Percentiles rank a stretch among this genome's conserved stretches.
Evolutionary conservation across 495 filamentous ascomycete species (phyloP).

Genomic region (Neurospora sp.): DNA sequence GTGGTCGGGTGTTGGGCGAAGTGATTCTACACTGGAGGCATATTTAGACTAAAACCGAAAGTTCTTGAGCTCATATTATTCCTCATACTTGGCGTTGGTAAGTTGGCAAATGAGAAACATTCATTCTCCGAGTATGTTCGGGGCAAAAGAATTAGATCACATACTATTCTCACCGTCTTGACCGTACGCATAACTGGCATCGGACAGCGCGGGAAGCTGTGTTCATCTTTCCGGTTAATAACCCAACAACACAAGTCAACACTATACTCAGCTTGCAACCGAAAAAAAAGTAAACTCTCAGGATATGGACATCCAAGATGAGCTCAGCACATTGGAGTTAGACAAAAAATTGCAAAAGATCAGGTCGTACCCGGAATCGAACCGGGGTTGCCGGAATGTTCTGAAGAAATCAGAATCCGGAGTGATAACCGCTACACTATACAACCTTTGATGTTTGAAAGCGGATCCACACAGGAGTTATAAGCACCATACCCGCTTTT

Average conservation of each 20-base stretch:
- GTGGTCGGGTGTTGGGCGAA: background rate
- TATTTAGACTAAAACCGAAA: background rate
- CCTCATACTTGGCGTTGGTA: background rate
- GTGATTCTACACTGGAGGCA: background rate
- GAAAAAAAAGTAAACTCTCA: background rate
- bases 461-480: background rate
- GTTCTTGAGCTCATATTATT: background rate
- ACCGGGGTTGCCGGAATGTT: constrained; percentile 21
- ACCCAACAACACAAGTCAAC: background rate
- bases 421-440: background rate
- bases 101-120: background rate
- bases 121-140: background rate
- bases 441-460: background rate
- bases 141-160: background rate
- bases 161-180: background rate
- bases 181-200: background rate
- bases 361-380: constrained; percentile 26
- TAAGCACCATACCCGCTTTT: background rate
- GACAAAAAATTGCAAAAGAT: background rate
- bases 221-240: background rate
- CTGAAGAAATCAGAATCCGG: background rate
- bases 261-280: background rate
- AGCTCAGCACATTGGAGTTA: background rate
- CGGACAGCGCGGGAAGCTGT: background rate
- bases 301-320: background rate